These are phyloP conservation scores for Neocucurbitaria cava DNA, from an alignment of 2,329 filamentous ascomycete species.

Conservation along the genomic window DNA sequence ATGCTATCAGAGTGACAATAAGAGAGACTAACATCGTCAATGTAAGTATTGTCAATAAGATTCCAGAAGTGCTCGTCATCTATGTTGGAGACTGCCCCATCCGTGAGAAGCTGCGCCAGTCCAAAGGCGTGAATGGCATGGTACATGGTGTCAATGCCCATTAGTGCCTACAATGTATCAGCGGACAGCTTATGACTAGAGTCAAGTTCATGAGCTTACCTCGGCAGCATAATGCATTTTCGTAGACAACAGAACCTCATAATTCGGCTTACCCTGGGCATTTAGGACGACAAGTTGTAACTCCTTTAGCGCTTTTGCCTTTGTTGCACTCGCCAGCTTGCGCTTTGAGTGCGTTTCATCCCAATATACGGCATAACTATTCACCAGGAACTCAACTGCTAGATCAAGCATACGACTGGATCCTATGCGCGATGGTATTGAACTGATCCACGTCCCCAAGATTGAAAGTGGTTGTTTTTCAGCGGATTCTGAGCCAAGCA, in stretches of 20 bases:
- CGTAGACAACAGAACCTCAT: conserved; percentile 36
- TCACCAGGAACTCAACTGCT: conserved; percentile 34
- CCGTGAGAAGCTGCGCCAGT: conserved; percentile 35
- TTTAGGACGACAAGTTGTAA: conserved; percentile 29
- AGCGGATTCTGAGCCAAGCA: conserved; percentile 24
- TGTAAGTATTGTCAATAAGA: conserved; percentile 42
- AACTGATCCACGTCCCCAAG: conserved; percentile 36
- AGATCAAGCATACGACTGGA: conserved; percentile 33
- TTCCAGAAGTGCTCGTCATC: conserved; percentile 41
- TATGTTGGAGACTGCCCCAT: conserved; percentile 22
- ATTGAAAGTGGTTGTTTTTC: conserved; percentile 30
- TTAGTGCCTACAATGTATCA: conserved; percentile 26
- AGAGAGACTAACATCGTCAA: conserved; percentile 37
- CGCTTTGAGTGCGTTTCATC: conserved; percentile 30
- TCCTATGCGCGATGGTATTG: conserved; percentile 38
- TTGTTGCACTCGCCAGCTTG: conserved; percentile 23
- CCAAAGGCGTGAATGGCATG: conserved; percentile 38
- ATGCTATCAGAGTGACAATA: neutral
- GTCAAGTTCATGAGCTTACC: conserved; percentile 8
- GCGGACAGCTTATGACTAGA: neutral
- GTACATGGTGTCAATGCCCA: conserved; percentile 34
- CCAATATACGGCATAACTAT: conserved; percentile 29
- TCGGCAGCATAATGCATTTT: conserved; percentile 41
- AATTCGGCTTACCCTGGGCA: conserved; percentile 17
- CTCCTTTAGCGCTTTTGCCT: conserved; percentile 33